These are phyloP conservation scores for Ogataea chonburiensis DNA, from an alignment of 805 yeast genomes.

Conservation along the genomic window DNA sequence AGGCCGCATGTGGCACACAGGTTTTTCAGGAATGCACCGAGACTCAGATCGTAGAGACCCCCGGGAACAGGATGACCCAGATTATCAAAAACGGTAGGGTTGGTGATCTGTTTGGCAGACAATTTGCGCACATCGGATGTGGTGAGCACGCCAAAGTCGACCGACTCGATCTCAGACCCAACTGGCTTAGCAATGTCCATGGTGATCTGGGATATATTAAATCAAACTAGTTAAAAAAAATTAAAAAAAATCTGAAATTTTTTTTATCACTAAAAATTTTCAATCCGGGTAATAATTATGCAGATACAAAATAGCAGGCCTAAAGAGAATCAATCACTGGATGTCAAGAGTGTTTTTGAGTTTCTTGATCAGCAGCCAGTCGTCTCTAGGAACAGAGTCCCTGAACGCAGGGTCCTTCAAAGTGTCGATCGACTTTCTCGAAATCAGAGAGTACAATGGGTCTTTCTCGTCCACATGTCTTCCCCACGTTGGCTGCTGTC, in stretches of 20 bases:
- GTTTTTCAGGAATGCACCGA: constrained; percentile 90
- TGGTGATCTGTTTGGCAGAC: constrained; percentile 93
- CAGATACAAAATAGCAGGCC: constrained; percentile 2
- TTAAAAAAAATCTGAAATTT: constrained; percentile 12
- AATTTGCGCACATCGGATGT: constrained; percentile 79
- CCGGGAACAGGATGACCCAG: constrained; percentile 93
- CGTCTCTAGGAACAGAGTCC: constrained; percentile 89
- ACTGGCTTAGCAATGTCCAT: constrained; percentile 98
- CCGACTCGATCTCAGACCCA: constrained; percentile 89
- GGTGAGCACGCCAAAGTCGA: constrained; percentile 85
- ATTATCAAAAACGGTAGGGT: constrained; percentile 93
- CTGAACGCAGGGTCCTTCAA: constrained; percentile 98
- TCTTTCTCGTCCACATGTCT: constrained; percentile 97
- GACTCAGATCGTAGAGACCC: constrained; percentile 91
- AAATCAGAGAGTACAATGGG: constrained; percentile 80
- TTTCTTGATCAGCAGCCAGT: constrained; percentile 89
- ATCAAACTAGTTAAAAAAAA: constrained; percentile 6
- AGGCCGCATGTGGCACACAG: constrained; percentile 94
- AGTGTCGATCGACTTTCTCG: constrained; percentile 92
- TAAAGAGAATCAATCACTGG: constrained; percentile 37
- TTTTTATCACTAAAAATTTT: constrained; percentile 11
- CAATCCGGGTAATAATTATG: constrained; percentile 12
- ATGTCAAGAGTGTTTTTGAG: constrained; percentile 88
- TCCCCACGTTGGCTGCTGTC: constrained; percentile 97
- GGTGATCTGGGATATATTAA: constrained; percentile 4